These are phyloP conservation scores for Zalerion maritima DNA, from an alignment of 495 filamentous ascomycete genomes.

Conservation along the genomic window DNA sequence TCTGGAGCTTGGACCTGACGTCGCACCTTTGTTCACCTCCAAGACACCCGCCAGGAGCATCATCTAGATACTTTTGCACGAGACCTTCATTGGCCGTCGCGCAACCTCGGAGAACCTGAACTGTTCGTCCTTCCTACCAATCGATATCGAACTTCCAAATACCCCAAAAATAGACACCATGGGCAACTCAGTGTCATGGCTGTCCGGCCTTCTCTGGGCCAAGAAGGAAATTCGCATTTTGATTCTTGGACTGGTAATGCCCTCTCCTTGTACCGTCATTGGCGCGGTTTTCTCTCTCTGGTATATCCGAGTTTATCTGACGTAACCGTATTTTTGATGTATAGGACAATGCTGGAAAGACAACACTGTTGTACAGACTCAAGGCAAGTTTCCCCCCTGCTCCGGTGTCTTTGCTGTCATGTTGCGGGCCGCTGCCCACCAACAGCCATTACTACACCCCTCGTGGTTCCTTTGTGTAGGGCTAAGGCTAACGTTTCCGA, in stretches of 20 bases:
- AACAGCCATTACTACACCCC: neutral
- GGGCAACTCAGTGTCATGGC: conserved; percentile 69
- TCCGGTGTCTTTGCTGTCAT: neutral
- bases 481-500: neutral
- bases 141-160: neutral
- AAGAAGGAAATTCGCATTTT: conserved; percentile 98
- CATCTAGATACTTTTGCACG: no score
- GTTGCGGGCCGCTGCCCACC: neutral
- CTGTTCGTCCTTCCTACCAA: no score
- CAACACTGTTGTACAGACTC: conserved; percentile 85
- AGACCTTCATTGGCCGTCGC: no score
- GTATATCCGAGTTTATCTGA: conserved; percentile 2
- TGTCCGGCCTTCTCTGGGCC: conserved; percentile 60
- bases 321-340: conserved; percentile 10
- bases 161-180: conserved; percentile 34
- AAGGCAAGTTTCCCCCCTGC: conserved; percentile 45
- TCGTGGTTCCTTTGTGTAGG: neutral
- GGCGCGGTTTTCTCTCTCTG: conserved; percentile 5
- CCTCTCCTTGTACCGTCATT: conserved; percentile 6
- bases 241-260: conserved; percentile 82
- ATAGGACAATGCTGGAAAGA: conserved; percentile 97
- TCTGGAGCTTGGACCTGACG: no score
- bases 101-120: no score
- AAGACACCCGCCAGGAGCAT: no score
- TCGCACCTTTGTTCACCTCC: no score